Conservation (phyloP, 2,329 filamentous ascomycete genomes). For the Xylariaceae sp. region DNA sequence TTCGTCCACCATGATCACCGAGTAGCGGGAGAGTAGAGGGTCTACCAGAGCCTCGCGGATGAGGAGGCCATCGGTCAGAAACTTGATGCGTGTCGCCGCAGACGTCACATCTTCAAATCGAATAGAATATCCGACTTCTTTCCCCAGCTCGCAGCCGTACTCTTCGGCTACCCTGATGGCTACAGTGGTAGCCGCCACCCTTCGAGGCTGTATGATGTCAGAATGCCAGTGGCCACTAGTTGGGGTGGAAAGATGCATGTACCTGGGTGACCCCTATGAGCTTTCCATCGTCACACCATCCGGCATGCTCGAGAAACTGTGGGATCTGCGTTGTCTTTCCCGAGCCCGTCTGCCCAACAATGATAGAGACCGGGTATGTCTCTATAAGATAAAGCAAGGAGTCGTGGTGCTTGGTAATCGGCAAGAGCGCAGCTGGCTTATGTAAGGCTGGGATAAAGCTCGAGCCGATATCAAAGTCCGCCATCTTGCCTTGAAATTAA, state of each 20-base stretch:
- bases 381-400: conserved; percentile 82
- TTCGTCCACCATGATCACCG: conserved; percentile 96
- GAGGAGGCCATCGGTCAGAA: conserved; percentile 87
- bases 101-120: conserved; percentile 89
- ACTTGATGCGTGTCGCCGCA: conserved; percentile 80
- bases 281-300: conserved; percentile 83
- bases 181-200: conserved; percentile 87
- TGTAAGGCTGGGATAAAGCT: conserved; percentile 75
- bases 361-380: conserved; percentile 75
- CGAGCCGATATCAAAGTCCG: conserved; percentile 51
- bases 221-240: conserved; percentile 1
- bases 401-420: conserved; percentile 78
- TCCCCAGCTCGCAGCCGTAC: conserved; percentile 76
- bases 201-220: conserved; percentile 58
- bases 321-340: conserved; percentile 96
- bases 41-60: conserved; percentile 90
- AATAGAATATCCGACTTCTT: conserved; percentile 91
- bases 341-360: conserved; percentile 90
- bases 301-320: conserved; percentile 80
- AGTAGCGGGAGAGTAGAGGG: conserved; percentile 83
- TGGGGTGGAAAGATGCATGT: conserved; percentile 31
- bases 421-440: conserved; percentile 76
- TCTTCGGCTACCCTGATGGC: conserved; percentile 87
- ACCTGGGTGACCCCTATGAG: conserved; percentile 87
- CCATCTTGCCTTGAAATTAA: conserved; percentile 34